Conservation (phyloP, 768 basidiomycete species). For the Amanita pallidorosea region DNA sequence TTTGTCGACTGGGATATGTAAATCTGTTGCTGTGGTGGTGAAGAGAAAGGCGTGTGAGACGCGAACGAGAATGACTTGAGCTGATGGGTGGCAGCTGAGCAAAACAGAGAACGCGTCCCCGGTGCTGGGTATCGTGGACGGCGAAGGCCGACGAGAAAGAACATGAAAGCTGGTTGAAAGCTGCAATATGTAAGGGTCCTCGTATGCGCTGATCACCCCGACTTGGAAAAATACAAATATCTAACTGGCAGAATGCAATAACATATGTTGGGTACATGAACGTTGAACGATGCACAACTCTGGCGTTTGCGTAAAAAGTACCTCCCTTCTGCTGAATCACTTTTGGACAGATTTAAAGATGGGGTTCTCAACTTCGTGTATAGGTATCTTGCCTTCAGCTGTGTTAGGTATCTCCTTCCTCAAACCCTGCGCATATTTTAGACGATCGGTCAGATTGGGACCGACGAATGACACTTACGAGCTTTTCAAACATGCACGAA, state of each 20-base stretch:
- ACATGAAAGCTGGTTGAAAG: background rate
- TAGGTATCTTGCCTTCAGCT: constrained; percentile 67
- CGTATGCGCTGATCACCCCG: background rate
- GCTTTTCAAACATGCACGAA: constrained; percentile 92
- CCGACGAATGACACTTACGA: constrained; percentile 56
- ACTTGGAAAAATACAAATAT: background rate
- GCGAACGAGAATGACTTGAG: background rate
- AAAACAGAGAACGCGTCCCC: background rate
- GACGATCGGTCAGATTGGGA: background rate
- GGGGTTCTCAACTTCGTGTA: constrained; percentile 84
- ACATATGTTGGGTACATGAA: background rate
- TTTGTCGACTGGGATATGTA: constrained; percentile 70
- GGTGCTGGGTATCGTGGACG: background rate
- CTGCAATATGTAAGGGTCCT: background rate
- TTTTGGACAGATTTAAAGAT: constrained; percentile 82
- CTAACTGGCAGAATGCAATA: background rate
- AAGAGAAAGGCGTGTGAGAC: background rate
- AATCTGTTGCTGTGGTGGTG: constrained; percentile 34
- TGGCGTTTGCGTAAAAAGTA: no score
- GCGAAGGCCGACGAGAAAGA: background rate
- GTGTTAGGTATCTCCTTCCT: constrained; percentile 86
- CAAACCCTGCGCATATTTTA: constrained; percentile 53
- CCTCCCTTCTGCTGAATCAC: constrained; percentile 20
- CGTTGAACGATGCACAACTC: background rate
- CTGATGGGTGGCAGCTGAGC: background rate